Conservation (phyloP, 2,329 filamentous ascomycete genomes). For the Teratosphaeria zuluensis region DNA sequence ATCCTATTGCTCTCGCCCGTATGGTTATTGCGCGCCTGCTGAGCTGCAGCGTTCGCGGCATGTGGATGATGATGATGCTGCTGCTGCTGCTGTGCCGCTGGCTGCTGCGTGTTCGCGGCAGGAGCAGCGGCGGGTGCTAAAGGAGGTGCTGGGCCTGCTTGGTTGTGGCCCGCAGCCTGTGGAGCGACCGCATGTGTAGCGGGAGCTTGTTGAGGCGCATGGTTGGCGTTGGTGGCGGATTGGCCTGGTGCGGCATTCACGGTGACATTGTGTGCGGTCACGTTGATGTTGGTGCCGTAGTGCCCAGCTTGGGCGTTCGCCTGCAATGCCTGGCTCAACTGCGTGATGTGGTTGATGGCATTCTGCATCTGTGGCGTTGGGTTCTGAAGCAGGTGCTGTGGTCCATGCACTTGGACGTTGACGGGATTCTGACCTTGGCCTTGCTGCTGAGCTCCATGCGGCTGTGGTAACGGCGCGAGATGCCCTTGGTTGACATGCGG, state of each 20-base stretch:
- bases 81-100: neutral
- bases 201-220: neutral
- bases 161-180: neutral
- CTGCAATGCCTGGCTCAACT: neutral
- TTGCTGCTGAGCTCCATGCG: neutral
- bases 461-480: neutral
- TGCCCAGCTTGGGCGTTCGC: neutral
- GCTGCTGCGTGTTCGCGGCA: too few relatives aligned
- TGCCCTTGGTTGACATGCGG: neutral
- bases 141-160: neutral
- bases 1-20: slow-evolving; percentile 49
- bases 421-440: neutral
- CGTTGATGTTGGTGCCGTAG: neutral
- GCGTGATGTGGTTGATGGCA: neutral
- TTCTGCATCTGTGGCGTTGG: neutral
- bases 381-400: neutral
- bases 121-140: too few relatives aligned
- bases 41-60: slow-evolving; percentile 15
- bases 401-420: neutral
- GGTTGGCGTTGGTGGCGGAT: neutral
- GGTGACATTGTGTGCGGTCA: neutral
- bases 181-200: too few relatives aligned
- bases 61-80: slow-evolving; percentile 4
- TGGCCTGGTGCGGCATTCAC: neutral
- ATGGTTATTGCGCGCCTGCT: slow-evolving; percentile 10